These are phyloP conservation scores for Chaetomium olivaceum DNA, from an alignment of 2,329 filamentous ascomycete species.

Conservation along the genomic window DNA sequence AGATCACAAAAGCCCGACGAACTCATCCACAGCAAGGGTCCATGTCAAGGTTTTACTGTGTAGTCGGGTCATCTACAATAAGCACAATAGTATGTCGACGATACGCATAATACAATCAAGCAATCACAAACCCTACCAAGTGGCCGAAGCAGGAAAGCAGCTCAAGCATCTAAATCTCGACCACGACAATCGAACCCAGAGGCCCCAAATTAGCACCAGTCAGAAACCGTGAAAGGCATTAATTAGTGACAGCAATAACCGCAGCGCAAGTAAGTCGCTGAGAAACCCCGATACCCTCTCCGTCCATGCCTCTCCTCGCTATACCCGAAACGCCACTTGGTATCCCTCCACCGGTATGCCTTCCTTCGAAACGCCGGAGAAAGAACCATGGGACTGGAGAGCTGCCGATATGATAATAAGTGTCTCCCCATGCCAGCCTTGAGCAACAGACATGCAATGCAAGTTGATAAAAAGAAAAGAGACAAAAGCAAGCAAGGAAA, in stretches of 20 bases:
- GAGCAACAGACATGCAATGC: background rate
- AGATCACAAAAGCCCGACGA: background rate
- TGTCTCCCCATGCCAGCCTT: background rate
- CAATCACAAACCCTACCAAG: background rate
- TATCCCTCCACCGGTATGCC: conserved; percentile 5
- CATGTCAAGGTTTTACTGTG: background rate
- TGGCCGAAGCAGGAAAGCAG: background rate
- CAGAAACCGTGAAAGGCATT: background rate
- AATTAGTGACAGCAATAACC: conserved; percentile 2
- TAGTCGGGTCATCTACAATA: background rate
- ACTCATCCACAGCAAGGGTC: background rate
- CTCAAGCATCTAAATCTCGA: background rate
- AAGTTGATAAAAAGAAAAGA: background rate
- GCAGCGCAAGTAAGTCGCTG: background rate
- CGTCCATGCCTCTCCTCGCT: background rate
- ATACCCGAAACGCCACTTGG: conserved; percentile 11
- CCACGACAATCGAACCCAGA: background rate
- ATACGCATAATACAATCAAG: background rate
- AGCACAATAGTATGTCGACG: background rate
- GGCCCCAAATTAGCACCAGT: background rate
- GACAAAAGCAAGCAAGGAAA: background rate
- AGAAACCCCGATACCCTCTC: background rate
- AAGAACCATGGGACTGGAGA: background rate
- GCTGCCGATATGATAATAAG: background rate
- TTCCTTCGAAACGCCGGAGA: conserved; percentile 3